A percentile compares a stretch with the other conserved stretches of the same genome.
These are phyloP conservation scores for Talaromyces sp. DNA, from an alignment of 2,329 filamentous ascomycete species.

Conservation along the genomic window DNA sequence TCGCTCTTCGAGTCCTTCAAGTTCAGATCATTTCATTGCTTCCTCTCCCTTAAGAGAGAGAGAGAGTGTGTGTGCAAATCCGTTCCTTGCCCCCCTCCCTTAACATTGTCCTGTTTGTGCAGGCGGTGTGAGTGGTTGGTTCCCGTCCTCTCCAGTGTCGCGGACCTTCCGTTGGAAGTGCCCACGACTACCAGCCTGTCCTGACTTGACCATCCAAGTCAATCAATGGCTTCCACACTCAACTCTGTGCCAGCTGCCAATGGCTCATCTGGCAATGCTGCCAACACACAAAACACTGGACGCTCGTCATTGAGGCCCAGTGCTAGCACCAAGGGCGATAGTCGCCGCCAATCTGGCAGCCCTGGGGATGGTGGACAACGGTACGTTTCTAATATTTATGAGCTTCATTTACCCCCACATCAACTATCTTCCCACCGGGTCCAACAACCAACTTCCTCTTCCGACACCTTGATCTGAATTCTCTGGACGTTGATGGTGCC, in stretches of 20 bases:
- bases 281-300: constrained; percentile 40
- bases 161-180: constrained; percentile 40
- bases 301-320: constrained; percentile 55
- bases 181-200: constrained; percentile 37
- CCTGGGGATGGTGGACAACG: constrained; percentile 58
- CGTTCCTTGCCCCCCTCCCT: constrained; percentile 10
- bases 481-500: background rate
- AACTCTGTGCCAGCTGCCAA: constrained; percentile 41
- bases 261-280: constrained; percentile 40
- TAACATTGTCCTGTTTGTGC: constrained; percentile 30
- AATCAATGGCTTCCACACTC: constrained; percentile 46
- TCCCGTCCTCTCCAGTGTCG: constrained; percentile 34
- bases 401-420: constrained; percentile 7
- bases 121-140: constrained; percentile 40
- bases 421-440: background rate
- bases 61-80: constrained; percentile 5
- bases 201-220: constrained; percentile 33
- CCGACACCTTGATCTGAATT: background rate
- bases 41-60: background rate
- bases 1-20: constrained; percentile 9
- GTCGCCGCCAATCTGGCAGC: constrained; percentile 59
- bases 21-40: constrained; percentile 12
- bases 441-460: background rate
- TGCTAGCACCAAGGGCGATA: constrained; percentile 54
- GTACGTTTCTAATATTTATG: constrained; percentile 45